Conservation (phyloP, 208 protist genomes). For the Trypanosoma platydactyli region DNA sequence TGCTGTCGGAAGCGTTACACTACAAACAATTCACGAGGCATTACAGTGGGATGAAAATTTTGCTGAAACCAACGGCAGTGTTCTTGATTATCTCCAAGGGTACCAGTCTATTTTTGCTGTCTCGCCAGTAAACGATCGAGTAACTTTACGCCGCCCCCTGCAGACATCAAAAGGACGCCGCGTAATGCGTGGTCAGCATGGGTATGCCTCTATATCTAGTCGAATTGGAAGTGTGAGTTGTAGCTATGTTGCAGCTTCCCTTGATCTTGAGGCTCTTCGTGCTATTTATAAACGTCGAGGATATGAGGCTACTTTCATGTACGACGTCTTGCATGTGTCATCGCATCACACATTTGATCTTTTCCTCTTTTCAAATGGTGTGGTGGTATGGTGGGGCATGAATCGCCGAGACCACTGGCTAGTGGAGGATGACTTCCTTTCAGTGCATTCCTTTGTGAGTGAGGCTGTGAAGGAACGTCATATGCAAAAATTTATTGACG, state of each 20-base stretch:
- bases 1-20: constrained; percentile 39
- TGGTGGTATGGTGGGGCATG: constrained; percentile 78
- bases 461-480: constrained; percentile 50
- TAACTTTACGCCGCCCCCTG: constrained; percentile 47
- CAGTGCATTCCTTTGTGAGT: constrained; percentile 26
- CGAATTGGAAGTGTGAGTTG: constrained; percentile 70
- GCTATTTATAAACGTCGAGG: constrained; percentile 56
- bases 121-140: constrained; percentile 64
- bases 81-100: constrained; percentile 66
- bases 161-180: constrained; percentile 14
- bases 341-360: constrained; percentile 53
- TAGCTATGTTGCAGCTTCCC: constrained; percentile 44
- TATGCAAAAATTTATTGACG: constrained; percentile 46
- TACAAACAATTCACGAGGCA: constrained; percentile 41
- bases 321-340: constrained; percentile 61
- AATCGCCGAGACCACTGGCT: constrained; percentile 68
- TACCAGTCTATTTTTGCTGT: constrained; percentile 82
- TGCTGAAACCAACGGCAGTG: constrained; percentile 43
- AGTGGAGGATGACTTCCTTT: constrained; percentile 70
- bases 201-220: constrained; percentile 37
- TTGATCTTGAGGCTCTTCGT: constrained; percentile 49
- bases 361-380: constrained; percentile 59
- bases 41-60: constrained; percentile 54
- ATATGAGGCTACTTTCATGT: constrained; percentile 42
- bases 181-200: constrained; percentile 10